phyloP scores from a whole-genome alignment of 345 rosid species.

The Corymbia maculata region DNA sequence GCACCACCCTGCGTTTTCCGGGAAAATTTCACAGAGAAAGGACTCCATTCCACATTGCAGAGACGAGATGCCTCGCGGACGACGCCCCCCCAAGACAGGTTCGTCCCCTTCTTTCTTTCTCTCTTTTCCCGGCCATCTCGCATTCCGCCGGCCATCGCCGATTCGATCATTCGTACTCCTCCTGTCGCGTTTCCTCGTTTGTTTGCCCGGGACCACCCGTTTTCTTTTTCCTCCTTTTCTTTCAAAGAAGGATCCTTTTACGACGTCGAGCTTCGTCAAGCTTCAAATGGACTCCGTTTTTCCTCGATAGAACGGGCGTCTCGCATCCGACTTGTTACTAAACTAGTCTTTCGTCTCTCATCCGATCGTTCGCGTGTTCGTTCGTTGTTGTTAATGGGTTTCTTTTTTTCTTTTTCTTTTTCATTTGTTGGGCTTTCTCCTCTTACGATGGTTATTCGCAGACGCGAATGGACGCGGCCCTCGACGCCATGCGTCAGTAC shows the following conservation, averaged over 20 bases:
- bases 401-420: too few species aligned
- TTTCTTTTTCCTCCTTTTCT: not conserved
- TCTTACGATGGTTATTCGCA: not conserved
- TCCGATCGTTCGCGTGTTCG: not conserved
- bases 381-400: not conserved
- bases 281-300: not conserved
- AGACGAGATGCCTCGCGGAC: slow-evolving; percentile 2
- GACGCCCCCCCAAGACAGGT: slow-evolving; percentile 4
- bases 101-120: not conserved
- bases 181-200: not conserved
- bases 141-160: not conserved
- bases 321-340: not conserved
- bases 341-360: too few species aligned
- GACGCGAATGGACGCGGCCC: slow-evolving; percentile 33
- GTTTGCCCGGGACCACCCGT: not conserved
- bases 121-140: not conserved
- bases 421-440: not conserved
- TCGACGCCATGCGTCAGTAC: slow-evolving; percentile 24
- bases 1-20: not conserved
- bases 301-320: not conserved
- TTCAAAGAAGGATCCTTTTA: not conserved
- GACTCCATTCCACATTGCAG: not conserved
- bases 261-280: not conserved
- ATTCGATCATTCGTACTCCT: not conserved
- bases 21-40: not conserved